phyloP scores from a whole-genome alignment of 148 eudicot species.

The Diospyros lotus region DNA sequence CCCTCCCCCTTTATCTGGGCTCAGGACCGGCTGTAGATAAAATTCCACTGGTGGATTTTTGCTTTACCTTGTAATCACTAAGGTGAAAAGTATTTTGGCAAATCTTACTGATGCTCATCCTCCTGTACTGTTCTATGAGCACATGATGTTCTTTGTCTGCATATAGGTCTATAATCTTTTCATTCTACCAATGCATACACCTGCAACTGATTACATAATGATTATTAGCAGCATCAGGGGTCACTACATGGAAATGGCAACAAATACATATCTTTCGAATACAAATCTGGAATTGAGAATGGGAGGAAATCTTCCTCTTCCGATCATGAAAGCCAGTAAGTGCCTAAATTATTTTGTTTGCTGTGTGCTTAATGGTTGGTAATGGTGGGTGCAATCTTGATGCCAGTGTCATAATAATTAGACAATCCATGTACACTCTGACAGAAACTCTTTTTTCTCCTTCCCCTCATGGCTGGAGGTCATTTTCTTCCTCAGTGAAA shows the following conservation, averaged over 20 bases:
- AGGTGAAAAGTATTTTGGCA: too few relatives aligned
- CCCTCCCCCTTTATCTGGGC: too few relatives aligned
- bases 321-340: conserved; percentile 99
- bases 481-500: neutral
- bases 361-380: conserved; percentile 1
- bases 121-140: neutral
- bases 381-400: neutral
- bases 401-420: neutral
- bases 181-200: conserved; percentile 6
- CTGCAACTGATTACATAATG: conserved; percentile 6
- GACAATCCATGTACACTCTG: neutral
- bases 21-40: too few relatives aligned
- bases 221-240: conserved; percentile 76
- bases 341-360: conserved; percentile 25
- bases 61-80: too few relatives aligned
- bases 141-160: conserved; percentile 5
- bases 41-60: too few relatives aligned
- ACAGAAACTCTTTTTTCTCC: neutral
- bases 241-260: conserved; percentile 77
- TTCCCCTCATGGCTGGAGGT: neutral
- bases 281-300: conserved; percentile 75
- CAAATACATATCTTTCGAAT: conserved; percentile 77
- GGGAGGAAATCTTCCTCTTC: conserved; percentile 90
- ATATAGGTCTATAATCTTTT: conserved; percentile 3
- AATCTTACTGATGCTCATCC: too few relatives aligned